A percentile compares a stretch with the other conserved stretches of the same genome.
phyloP scores from a whole-genome alignment of 345 rosid genomes.

The Abelmoschus esculentus region DNA sequence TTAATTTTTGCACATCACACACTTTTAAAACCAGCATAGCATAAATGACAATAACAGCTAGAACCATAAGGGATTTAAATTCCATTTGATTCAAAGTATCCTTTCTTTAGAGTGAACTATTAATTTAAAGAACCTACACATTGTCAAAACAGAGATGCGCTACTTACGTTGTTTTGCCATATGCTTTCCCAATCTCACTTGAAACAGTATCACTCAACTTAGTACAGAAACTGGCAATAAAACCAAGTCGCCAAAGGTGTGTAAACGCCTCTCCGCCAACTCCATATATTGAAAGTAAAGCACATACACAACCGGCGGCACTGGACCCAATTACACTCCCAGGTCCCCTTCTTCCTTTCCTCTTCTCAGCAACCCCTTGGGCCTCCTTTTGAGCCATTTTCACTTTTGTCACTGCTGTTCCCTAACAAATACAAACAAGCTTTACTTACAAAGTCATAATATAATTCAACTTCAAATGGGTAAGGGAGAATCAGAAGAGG shows the following conservation, averaged over 20 bases:
- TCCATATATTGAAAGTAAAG: conserved; percentile 62
- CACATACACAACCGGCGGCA: conserved; percentile 89
- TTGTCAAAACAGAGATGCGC: conserved; percentile 4
- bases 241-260: conserved; percentile 70
- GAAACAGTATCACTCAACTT: conserved; percentile 93
- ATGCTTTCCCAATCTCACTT: conserved; percentile 95
- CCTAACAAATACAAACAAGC: conserved; percentile 33
- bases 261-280: conserved; percentile 54
- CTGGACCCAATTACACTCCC: conserved; percentile 99
- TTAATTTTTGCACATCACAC: conserved; percentile 4
- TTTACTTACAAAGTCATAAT: not conserved
- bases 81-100: not conserved
- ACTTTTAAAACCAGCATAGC: not conserved
- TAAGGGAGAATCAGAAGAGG: not conserved
- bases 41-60: not conserved
- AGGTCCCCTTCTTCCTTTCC: conserved; percentile 91
- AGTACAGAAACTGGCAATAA: conserved; percentile 93
- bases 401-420: conserved; percentile 88
- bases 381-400: conserved; percentile 97
- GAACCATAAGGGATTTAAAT: not conserved
- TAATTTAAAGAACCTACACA: not conserved
- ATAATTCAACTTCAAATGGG: too few species aligned
- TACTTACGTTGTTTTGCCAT: conserved; percentile 91
- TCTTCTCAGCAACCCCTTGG: conserved; percentile 90
- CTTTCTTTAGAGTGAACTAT: not conserved